Conservation (phyloP, 352 stramenopile genomes). For the Pythium myriotylum region DNA sequence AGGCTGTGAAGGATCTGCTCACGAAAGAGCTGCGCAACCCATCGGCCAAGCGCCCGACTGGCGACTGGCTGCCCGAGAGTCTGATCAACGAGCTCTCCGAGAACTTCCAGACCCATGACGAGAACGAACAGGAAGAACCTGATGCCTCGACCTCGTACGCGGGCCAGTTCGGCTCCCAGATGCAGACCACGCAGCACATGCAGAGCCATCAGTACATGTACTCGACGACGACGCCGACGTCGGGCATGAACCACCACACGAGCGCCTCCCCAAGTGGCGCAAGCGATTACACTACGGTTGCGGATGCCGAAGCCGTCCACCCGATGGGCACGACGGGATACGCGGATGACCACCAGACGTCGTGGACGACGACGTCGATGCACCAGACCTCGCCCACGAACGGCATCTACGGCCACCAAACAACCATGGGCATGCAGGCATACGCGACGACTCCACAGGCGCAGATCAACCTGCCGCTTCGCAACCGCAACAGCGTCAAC, state of each 20-base stretch:
- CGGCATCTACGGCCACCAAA: slow-evolving; percentile 12
- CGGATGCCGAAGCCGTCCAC: slow-evolving; percentile 23
- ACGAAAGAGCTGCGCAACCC: slow-evolving; percentile 65
- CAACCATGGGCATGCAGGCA: slow-evolving; percentile 9
- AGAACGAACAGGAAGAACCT: slow-evolving; percentile 18
- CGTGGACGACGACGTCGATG: slow-evolving; percentile 7
- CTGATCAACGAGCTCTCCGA: slow-evolving; percentile 76
- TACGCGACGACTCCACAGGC: slow-evolving; percentile 21
- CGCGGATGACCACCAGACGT: slow-evolving; percentile 2
- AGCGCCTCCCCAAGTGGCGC: slow-evolving; percentile 5
- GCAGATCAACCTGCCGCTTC: slow-evolving; percentile 67
- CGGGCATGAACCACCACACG: background rate
- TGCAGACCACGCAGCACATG: background rate
- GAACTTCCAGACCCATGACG: slow-evolving; percentile 43
- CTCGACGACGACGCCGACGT: background rate
- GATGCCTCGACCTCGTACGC: slow-evolving; percentile 5
- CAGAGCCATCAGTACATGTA: slow-evolving; percentile 24
- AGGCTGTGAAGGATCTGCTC: slow-evolving; percentile 70
- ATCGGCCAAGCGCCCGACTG: slow-evolving; percentile 67
- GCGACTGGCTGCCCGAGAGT: slow-evolving; percentile 74
- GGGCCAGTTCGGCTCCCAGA: background rate
- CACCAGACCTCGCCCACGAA: background rate
- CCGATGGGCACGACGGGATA: slow-evolving; percentile 22
- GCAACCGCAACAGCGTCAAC: slow-evolving; percentile 53
- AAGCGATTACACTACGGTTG: slow-evolving; percentile 21